phyloP scores from a whole-genome alignment of 2,329 filamentous ascomycete species.

The Fusarium torreyae region DNA sequence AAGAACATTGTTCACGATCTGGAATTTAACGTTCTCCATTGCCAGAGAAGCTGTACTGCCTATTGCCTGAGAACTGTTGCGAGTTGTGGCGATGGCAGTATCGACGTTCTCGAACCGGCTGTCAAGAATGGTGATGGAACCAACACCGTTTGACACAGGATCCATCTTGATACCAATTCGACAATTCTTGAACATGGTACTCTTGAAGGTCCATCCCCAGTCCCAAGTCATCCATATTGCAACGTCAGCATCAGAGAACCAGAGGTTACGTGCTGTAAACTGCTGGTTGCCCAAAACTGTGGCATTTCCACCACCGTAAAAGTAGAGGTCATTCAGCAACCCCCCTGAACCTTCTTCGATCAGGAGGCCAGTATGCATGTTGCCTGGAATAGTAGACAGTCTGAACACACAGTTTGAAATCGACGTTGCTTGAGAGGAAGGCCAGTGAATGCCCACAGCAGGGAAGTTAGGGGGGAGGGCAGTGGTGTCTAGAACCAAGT shows the following conservation, averaged over 20 bases:
- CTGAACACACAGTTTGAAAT: conserved; percentile 72
- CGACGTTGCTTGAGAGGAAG: conserved; percentile 74
- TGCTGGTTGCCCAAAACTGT: conserved; percentile 75
- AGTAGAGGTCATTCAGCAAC: conserved; percentile 77
- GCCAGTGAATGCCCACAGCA: conserved; percentile 75
- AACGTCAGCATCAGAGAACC: conserved; percentile 74
- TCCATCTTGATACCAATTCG: conserved; percentile 77
- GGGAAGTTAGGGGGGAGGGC: conserved; percentile 61
- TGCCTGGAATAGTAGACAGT: conserved; percentile 62
- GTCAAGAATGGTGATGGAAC: conserved; percentile 83
- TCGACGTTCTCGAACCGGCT: conserved; percentile 77
- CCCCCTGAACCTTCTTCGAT: conserved; percentile 77
- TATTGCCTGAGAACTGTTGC: conserved; percentile 51
- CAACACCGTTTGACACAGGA: conserved; percentile 69
- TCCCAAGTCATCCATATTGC: conserved; percentile 82
- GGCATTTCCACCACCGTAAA: conserved; percentile 78
- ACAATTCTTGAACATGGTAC: conserved; percentile 74
- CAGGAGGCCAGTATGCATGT: conserved; percentile 70
- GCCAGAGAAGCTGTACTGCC: conserved; percentile 61
- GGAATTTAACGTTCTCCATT: conserved; percentile 64
- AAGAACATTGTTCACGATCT: conserved; percentile 52
- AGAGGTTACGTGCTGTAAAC: conserved; percentile 79
- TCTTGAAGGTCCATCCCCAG: conserved; percentile 83
- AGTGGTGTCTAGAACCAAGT: conserved; percentile 70
- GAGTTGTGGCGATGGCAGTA: conserved; percentile 77